Conservation (phyloP, 352 stramenopile species). For the Phytophthora sansomeana region DNA sequence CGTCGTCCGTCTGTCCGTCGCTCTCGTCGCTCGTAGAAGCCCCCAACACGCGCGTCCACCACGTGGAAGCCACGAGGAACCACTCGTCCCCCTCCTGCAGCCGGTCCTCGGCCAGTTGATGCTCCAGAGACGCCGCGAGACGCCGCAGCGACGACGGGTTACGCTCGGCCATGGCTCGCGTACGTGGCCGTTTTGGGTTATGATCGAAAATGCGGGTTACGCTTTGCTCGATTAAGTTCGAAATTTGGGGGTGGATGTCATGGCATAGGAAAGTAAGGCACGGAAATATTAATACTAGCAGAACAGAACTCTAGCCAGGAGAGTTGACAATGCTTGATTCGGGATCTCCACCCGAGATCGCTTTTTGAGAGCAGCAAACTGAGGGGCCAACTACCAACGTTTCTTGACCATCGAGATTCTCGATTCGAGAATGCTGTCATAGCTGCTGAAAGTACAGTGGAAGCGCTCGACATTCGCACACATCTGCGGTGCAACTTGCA, state of each 20-base stretch:
- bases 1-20: constrained; percentile 47
- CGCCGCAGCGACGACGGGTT: constrained; percentile 9
- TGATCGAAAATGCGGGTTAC: neutral
- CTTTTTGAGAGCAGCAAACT: too few relatives aligned
- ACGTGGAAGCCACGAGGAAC: constrained; percentile 63
- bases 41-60: constrained; percentile 60
- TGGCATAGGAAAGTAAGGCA: too few relatives aligned
- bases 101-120: constrained; percentile 40
- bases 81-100: constrained; percentile 63
- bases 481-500: too few relatives aligned
- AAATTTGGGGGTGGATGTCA: too few relatives aligned
- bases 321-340: too few relatives aligned
- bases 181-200: constrained; percentile 1
- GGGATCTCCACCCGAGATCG: too few relatives aligned
- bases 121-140: constrained; percentile 35
- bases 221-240: too few relatives aligned
- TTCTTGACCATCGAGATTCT: neutral
- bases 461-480: too few relatives aligned
- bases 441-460: too few relatives aligned
- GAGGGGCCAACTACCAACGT: too few relatives aligned
- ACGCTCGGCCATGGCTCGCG: constrained; percentile 15
- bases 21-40: constrained; percentile 12
- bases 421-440: neutral
- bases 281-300: too few relatives aligned
- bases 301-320: too few relatives aligned